Conservation (phyloP, 768 basidiomycete species). For the Dioszegia crocea region DNA sequence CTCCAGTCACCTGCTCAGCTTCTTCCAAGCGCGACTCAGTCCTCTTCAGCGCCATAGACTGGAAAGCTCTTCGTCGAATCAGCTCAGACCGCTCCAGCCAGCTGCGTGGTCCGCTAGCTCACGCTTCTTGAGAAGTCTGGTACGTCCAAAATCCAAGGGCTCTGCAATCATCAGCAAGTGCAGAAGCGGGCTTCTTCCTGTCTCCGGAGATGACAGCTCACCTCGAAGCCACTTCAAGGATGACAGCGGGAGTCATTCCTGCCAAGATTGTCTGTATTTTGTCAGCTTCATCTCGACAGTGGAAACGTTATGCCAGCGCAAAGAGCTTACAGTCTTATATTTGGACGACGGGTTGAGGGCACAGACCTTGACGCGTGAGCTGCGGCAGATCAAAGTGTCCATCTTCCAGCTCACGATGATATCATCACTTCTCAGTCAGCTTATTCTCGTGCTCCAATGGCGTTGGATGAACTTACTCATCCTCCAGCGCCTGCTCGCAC, state of each 20-base stretch:
- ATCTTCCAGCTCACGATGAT: slow-evolving; percentile 18
- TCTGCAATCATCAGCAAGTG: neutral
- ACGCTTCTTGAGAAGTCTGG: slow-evolving; percentile 35
- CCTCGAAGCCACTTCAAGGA: slow-evolving; percentile 32
- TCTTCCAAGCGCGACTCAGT: neutral
- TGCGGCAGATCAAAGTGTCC: neutral
- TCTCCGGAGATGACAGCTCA: neutral
- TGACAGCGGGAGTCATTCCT: slow-evolving; percentile 26
- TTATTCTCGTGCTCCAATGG: neutral
- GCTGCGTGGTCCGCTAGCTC: neutral
- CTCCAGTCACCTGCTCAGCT: neutral
- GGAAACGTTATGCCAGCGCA: too few species aligned
- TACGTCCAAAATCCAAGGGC: slow-evolving; percentile 39
- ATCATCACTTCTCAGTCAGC: slow-evolving; percentile 20
- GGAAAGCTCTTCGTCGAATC: neutral
- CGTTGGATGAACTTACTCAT: slow-evolving; percentile 14
- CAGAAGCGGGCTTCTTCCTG: neutral
- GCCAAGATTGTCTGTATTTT: slow-evolving; percentile 33
- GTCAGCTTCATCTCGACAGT: too few species aligned
- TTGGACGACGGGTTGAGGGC: slow-evolving; percentile 25
- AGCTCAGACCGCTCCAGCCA: neutral
- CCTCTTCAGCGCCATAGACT: neutral
- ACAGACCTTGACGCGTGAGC: neutral
- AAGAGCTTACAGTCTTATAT: slow-evolving; percentile 27
- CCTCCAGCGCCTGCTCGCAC: slow-evolving; percentile 12